Base-by-base conservation (phyloP, 768 basidiomycete genomes). In the Suillus discolor region DNA sequence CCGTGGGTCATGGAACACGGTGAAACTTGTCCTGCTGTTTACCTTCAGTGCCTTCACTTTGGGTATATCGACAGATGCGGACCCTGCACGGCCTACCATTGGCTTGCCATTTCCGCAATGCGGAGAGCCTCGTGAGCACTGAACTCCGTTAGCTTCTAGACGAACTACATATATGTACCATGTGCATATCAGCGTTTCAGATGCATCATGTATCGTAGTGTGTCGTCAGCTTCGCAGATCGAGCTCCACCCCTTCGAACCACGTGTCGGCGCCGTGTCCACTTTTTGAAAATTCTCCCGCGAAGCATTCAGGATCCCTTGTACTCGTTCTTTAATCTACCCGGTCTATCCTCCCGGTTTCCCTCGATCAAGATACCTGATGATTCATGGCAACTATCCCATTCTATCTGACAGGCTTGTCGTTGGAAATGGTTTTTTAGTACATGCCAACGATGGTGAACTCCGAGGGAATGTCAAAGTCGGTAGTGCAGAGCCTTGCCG, bases 231-330 rank as follows among this genome's bases (percentile, higher is more conserved):
- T 55, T 55, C 54, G 31, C 54, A 20, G 34, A 55, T 55, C 54
- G 34, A 55, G 6, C 54, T 34, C 54, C 54, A 55, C 31, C 53
- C 31, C 53, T 55, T 55, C 54, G 54, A n/a, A 36, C 20, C 54
- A 55, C 34, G 54, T 55, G 54, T 34, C 54, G 31, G 54, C 54
- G 31, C 54, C 54, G 54, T 55, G 36, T 12, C 34, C 11, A 13
- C 31, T 11, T 55, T 34, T 55, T 34, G 12, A 55, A n/a, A 36
- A 20, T 55, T 20, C 34, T 55, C 54, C 54, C 54, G 54, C 54
- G 54, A 55, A 55, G 54, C 54, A 55, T 36, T 12, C 34, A 55
- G 20, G 34, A 36, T 31, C 31, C 31, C 20, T 55, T 11, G 12
- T 36, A 34, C 20, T 36, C 34, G 20, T 55, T 55, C 54, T 55